Evolutionary conservation across 371 early-diverging fungal genomes (phyloP).

Genomic region (Funneliformis caledonium): DNA sequence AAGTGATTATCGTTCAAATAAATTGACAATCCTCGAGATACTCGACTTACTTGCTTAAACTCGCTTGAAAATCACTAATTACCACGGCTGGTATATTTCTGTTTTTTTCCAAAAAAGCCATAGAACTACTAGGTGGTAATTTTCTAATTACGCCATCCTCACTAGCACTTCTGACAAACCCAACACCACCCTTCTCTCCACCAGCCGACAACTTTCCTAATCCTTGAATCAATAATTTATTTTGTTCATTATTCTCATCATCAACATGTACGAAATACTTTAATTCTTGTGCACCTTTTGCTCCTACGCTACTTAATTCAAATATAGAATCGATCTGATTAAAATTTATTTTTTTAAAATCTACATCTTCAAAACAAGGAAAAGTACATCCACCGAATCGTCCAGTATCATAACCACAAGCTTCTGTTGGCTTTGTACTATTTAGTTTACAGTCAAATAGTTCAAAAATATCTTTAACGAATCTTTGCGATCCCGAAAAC

Average conservation of each 20-base stretch:
- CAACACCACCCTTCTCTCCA: background rate
- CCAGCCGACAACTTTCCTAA: slow-evolving; percentile 8
- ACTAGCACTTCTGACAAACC: slow-evolving; percentile 51
- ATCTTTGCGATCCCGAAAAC: slow-evolving; percentile 80
- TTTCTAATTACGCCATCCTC: slow-evolving; percentile 56
- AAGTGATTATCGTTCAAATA: slow-evolving; percentile 37
- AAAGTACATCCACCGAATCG: slow-evolving; percentile 55
- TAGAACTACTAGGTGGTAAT: slow-evolving; percentile 78
- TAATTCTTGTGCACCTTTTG: slow-evolving; percentile 34
- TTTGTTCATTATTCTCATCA: slow-evolving; percentile 43
- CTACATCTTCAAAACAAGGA: slow-evolving; percentile 65
- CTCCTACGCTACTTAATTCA: slow-evolving; percentile 57
- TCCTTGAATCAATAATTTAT: slow-evolving; percentile 40
- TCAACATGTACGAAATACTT: slow-evolving; percentile 57
- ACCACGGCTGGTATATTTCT: slow-evolving; percentile 67
- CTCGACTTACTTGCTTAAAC: slow-evolving; percentile 53
- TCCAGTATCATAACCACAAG: slow-evolving; percentile 53
- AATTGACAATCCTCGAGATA: background rate
- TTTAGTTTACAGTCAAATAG: slow-evolving; percentile 63
- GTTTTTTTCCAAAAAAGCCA: slow-evolving; percentile 70
- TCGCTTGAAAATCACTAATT: slow-evolving; percentile 62
- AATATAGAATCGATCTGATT: slow-evolving; percentile 64
- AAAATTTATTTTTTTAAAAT: slow-evolving; percentile 69
- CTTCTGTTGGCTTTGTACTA: slow-evolving; percentile 45
- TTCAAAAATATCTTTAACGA: slow-evolving; percentile 71